These are phyloP conservation scores for Euphorbia lathyris DNA, from an alignment of 345 rosid genomes.

Conservation along the genomic window DNA sequence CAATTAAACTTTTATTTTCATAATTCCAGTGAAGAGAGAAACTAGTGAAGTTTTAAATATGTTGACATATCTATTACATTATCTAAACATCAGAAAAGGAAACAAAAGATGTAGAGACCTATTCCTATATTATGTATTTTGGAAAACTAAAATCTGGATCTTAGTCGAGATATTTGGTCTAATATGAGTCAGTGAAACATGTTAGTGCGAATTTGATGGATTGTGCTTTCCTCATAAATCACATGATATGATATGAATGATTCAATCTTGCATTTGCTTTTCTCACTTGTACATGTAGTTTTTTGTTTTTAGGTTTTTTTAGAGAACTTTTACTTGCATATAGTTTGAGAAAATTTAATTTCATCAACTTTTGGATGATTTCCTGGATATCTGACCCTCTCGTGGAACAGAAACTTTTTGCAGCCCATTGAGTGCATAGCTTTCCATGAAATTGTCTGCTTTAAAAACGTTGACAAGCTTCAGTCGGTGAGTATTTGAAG, in stretches of 20 bases:
- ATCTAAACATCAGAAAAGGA: neutral
- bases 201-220: neutral
- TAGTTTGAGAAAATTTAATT: neutral
- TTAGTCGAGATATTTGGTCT: neutral
- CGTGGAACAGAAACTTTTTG: constrained; percentile 62
- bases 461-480: constrained; percentile 66
- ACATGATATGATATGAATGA: neutral
- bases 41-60: neutral
- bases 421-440: constrained; percentile 67
- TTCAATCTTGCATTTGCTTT: constrained; percentile 1
- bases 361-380: neutral
- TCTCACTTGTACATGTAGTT: neutral
- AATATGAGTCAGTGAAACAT: neutral
- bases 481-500: constrained; percentile 54
- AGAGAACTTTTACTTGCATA: neutral
- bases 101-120: neutral
- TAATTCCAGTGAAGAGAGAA: neutral
- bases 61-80: neutral
- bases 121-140: neutral
- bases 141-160: neutral
- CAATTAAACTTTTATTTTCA: neutral
- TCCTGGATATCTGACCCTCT: neutral
- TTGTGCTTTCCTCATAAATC: neutral
- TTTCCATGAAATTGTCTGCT: constrained; percentile 78
- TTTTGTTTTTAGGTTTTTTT: too few relatives aligned